Evolutionary conservation across 78 protist species (phyloP).

Genomic region (Dictyostelium capitatum): DNA sequence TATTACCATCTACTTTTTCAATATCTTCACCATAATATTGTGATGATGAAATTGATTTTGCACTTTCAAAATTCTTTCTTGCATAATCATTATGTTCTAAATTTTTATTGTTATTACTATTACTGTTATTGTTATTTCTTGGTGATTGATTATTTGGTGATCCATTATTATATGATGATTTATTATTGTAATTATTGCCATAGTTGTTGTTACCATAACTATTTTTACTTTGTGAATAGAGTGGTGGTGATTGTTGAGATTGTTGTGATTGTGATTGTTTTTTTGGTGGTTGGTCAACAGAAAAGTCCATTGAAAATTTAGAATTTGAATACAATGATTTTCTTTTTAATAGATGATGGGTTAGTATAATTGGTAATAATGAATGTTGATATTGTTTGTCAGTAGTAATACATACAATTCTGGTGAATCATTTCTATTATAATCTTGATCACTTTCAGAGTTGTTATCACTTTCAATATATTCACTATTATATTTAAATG

Average conservation of each 20-base stretch:
- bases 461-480: slow-evolving; percentile 8
- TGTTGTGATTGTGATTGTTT: not conserved
- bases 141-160: slow-evolving; percentile 13
- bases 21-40: slow-evolving; percentile 79
- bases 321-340: slow-evolving; percentile 11
- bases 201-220: not conserved
- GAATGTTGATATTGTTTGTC: not conserved
- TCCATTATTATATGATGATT: not conserved
- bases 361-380: not conserved
- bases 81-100: slow-evolving; percentile 54
- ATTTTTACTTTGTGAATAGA: slow-evolving; percentile 4
- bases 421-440: not conserved
- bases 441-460: not conserved
- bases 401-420: not conserved
- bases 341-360: not conserved
- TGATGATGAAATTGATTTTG: slow-evolving; percentile 81
- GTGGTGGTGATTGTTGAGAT: slow-evolving; percentile 30
- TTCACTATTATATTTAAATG: slow-evolving; percentile 18
- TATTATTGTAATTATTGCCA: not conserved
- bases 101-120: slow-evolving; percentile 1
- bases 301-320: slow-evolving; percentile 25
- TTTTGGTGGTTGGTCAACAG: slow-evolving; percentile 8
- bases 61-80: slow-evolving; percentile 75
- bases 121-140: not conserved
- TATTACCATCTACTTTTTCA: slow-evolving; percentile 66